phyloP scores from a whole-genome alignment of 2,329 filamentous ascomycete species.

The Monilinia aucupariae region DNA sequence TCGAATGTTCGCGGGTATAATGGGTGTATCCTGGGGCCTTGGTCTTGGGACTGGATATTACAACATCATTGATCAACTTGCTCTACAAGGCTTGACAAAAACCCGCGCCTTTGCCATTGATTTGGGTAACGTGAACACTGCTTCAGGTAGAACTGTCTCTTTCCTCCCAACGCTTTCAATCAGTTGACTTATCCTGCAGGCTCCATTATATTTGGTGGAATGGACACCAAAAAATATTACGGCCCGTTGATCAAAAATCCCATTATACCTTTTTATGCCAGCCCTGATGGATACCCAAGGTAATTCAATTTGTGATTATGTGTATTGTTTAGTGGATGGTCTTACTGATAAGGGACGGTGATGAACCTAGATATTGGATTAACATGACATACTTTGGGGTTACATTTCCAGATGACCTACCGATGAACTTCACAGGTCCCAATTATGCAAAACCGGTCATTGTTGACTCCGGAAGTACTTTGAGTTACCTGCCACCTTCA shows the following conservation, averaged over 20 bases:
- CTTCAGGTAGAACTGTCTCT: constrained; percentile 16
- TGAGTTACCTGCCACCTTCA: constrained; percentile 17
- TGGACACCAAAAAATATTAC: constrained; percentile 25
- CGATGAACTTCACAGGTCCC: neutral
- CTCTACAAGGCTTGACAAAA: constrained; percentile 20
- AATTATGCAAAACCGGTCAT: constrained; percentile 18
- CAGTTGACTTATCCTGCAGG: constrained; percentile 13
- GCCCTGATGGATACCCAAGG: constrained; percentile 20
- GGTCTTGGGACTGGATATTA: constrained; percentile 19
- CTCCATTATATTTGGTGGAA: constrained; percentile 25
- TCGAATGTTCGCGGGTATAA: constrained; percentile 16
- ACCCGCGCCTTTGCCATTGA: constrained; percentile 26
- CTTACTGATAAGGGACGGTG: neutral
- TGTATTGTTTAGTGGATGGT: neutral
- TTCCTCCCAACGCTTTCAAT: neutral
- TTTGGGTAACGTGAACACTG: constrained; percentile 19
- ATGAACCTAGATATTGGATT: constrained; percentile 24
- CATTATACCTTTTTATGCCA: constrained; percentile 19
- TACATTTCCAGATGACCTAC: constrained; percentile 17
- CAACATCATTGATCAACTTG: constrained; percentile 21
- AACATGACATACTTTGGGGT: constrained; percentile 23
- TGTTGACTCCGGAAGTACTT: constrained; percentile 22
- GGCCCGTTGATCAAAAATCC: constrained; percentile 22
- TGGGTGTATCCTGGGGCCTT: constrained; percentile 16
- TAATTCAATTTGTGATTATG: neutral